Evolutionary conservation across 2,329 filamentous ascomycete species (phyloP), one percentile per base, ranked within the genome.

Genomic region (Pyricularia sp.): DNA sequence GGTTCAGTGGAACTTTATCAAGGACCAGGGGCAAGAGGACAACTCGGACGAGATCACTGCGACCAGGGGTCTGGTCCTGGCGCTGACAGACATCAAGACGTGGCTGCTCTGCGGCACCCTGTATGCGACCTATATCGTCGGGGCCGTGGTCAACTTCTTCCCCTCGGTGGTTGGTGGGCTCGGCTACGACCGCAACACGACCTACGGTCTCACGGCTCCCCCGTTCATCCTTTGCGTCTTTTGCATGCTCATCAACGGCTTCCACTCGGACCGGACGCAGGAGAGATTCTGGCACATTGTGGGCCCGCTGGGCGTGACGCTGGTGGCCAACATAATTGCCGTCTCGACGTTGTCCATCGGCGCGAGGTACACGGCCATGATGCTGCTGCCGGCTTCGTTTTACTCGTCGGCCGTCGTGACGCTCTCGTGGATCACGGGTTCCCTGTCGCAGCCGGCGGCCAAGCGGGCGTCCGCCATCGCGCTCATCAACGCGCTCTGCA

Each of bases 111-210:
- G 76, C 72, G 75, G 76, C 0, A 75, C 75, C 33, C 73, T 77
- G 12, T 77, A 76, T 68, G 69, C 69, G 4, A 77, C 73, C 30
- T 77, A 74, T 70, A 76, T 76, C 66, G 72, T 73, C 65, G 73
- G 73, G 66, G 72, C 74, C 10, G 72, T 76, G 71, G 72, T 75
- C 72, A 74, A 78, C 70, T 74, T 73, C 70, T 73, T 75, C 69
- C 74, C 73, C 30, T 71, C 73, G 3, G 74, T 85, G 78, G 73
- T 79, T 79, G 68, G 81, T 79, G 73, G 82, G 77, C 74, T 81
- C 77, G 69, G 83, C 79, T 70, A 82, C 81, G 70, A 79, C 79
- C 77, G 70, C 25, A 75, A 69, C 42, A 73, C 70, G 20, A 72
- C 70, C 1, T 70, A 70, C 14, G 67, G 71, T 4, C 72, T 76